Base-by-base conservation (phyloP, 2,329 filamentous ascomycete genomes). In the Aspergillus uvarum region DNA sequence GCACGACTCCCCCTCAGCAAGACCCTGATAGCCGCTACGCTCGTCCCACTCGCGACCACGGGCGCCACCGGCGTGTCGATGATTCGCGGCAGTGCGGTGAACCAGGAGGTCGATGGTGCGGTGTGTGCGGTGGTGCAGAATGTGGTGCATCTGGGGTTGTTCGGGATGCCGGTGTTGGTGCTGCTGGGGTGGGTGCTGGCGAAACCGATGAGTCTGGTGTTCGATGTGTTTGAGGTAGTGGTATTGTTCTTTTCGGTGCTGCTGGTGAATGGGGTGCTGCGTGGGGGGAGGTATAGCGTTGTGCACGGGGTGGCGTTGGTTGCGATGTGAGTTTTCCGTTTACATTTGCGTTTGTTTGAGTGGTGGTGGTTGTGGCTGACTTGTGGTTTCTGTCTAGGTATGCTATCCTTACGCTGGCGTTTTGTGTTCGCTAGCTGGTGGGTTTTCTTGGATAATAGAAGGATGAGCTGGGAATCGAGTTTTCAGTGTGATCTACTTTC, bases 281-380 rank as follows among this genome's bases (percentile, higher is more conserved):
- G 89, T 68, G 89, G 91, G 67, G 89, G 89, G 67, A 89, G 87
- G 73, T 89, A 85, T 44, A 91, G 91, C 74, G 91, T 91, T 68
- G 83, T 91, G 26, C 89, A 91, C 72, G 89, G 89, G 35, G 86
- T 87, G 50, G 90, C 91, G 87, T 78, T 85, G 44, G 55, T 80
- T 52, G 76, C 77, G 56, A 75, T 78, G 77, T 78, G 69, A 65
- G 74, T 73, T 6, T 12, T 5, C 14, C 4, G 14, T 12, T 11
- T 3, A 5, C 6, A 8, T 29, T 29, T 29, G 26, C 8, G 26
- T 8, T 8, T 8, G 8, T 16, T 16, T 5, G 1, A 21, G 53
- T 10, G 22, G 11, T n/a, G 16, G 8, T n/a, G 38, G 38, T 8
- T 42, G 38, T 16, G 5, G 38, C 56, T 65, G 8, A 65, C 26